Conservation (phyloP, 495 filamentous ascomycete species). For the Trichoderma gamsii region DNA sequence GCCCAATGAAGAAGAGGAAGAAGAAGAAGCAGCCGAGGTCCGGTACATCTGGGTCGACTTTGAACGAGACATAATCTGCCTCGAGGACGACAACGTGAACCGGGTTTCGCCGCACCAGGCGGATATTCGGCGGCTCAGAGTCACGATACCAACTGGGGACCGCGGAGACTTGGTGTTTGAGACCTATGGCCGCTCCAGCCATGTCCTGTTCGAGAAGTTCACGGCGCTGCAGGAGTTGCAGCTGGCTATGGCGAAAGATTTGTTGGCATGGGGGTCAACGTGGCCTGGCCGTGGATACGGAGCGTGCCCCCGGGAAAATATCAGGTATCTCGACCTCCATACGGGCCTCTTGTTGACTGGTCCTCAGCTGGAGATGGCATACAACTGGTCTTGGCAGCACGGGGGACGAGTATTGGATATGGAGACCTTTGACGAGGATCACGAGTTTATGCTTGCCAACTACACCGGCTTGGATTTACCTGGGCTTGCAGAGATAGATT, state of each 20-base stretch:
- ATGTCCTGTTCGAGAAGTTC: neutral
- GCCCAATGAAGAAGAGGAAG: no score
- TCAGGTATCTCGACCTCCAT: neutral
- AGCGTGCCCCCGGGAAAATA: neutral
- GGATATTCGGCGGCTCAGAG: neutral
- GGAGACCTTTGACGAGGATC: neutral
- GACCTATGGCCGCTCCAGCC: no score
- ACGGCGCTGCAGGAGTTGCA: neutral
- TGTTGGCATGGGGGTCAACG: neutral
- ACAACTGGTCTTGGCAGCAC: neutral
- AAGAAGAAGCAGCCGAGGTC: no score
- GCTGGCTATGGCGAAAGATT: neutral
- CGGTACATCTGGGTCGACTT: slow-evolving; percentile 1
- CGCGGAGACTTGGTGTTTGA: no score
- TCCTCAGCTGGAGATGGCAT: neutral
- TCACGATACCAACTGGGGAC: neutral
- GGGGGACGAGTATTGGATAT: neutral
- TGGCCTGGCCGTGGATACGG: neutral
- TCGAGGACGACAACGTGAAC: neutral
- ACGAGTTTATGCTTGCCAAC: neutral
- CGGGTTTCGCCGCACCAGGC: neutral
- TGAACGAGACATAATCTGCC: neutral
- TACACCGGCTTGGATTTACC: no score
- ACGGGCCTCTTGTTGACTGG: neutral
- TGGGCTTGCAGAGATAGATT: no score